Evolutionary conservation across 2,329 filamentous ascomycete species (phyloP), one percentile per base, ranked within the genome.

Genomic region (Aspergillus hiratsukae): DNA sequence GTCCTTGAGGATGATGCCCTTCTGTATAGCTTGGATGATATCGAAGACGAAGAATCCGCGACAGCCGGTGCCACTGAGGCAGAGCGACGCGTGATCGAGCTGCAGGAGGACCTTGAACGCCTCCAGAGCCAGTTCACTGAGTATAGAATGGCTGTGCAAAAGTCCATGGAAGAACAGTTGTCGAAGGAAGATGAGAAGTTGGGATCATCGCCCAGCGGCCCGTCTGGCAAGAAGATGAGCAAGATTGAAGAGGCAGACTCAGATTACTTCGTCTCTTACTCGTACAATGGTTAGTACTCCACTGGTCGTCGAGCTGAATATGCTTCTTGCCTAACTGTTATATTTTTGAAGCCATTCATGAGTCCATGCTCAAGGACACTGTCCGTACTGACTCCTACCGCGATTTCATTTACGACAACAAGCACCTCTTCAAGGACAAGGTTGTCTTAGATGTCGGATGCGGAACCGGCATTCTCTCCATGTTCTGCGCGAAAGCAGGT

Each of bases 371-470:
- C 60, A 96, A 96, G 72, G 92, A 97, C 69, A 81, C 84, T 0
- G 82, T 96, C 43, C 88, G 92, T 52, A 97, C 92, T 10, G 89
- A 96, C 66, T 88, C 90, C 3, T 97, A 97, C 75, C 86, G 92
- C 48, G 91, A 97, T 75, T 96, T 97, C 71, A 91, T 97, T 67
- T 96, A 97, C 76, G 85, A 87, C 63, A 91, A 97, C 77, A 94
- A 96, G 73, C 80, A 90, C 62, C 77, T 96, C 3, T 96, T 97
- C 75, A 85, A 86, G 31, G 89, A 86, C 66, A 96, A 96, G 76
- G 85, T 87, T 9, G 89, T 97, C 11, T 83, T 97, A 6, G 92
- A 97, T 69, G 91, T 97, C 61, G 92, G 92, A 51, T 97, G 92
- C 68, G 89, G 77, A n/a, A 83, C 81, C 6, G 90, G 91, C 27